Conservation (phyloP, 2,329 filamentous ascomycete genomes). For the Penicillium sp. region DNA sequence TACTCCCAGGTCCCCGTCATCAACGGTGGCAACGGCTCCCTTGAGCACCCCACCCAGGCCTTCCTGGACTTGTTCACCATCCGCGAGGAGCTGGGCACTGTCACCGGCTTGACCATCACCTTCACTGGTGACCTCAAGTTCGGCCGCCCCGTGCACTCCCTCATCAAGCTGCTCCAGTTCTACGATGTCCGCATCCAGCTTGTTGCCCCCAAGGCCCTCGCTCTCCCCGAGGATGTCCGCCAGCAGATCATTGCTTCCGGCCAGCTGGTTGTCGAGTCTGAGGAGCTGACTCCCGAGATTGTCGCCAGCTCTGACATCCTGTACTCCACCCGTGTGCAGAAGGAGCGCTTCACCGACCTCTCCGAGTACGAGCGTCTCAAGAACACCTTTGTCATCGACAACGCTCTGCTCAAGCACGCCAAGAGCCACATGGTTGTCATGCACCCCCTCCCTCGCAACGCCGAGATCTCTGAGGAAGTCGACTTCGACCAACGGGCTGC, state of each 20-base stretch:
- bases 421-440: conserved; percentile 93
- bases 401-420: conserved; percentile 81
- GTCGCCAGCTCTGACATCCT: conserved; percentile 83
- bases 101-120: conserved; percentile 92
- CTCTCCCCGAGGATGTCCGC: conserved; percentile 71
- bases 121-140: conserved; percentile 92
- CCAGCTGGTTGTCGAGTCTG: conserved; percentile 72
- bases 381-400: conserved; percentile 85
- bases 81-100: conserved; percentile 92
- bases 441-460: conserved; percentile 91
- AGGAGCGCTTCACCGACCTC: conserved; percentile 84
- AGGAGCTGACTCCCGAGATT: conserved; percentile 80
- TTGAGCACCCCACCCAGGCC: conserved; percentile 95
- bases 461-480: conserved; percentile 91
- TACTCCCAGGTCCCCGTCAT: conserved; percentile 89
- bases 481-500: conserved; percentile 96
- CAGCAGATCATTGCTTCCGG: conserved; percentile 69
- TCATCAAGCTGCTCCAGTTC: conserved; percentile 89
- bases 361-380: conserved; percentile 83
- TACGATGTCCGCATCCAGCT: conserved; percentile 95
- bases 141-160: conserved; percentile 90
- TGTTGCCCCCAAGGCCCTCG: conserved; percentile 75
- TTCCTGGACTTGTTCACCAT: conserved; percentile 98
- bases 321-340: conserved; percentile 96
- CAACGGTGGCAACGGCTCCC: conserved; percentile 93